Base-by-base conservation (phyloP, 257 asterid genomes). In the Haberlea rhodopensis region DNA sequence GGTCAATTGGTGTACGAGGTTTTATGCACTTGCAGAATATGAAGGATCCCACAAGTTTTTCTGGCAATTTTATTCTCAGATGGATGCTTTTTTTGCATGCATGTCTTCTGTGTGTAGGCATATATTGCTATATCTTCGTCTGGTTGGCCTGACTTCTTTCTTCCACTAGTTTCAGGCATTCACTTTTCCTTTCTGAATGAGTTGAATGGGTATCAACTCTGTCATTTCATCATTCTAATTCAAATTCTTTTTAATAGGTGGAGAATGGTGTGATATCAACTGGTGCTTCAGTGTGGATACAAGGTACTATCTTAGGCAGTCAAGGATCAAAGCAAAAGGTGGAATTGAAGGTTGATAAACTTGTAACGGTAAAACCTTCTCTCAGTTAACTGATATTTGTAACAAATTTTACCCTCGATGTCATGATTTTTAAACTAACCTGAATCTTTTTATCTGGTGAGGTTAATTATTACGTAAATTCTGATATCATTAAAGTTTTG, bases 321-420 rank as follows among this genome's bases (percentile, higher is more conserved):
- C 99, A 88, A 80, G 99, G 99, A 56, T 74, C 96, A 64, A 94
- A 94, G 83, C 96, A 94, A 68, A 94, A 87, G 72, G 76, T 90
- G 46, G 99, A 94, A 72, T 54, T 94, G 84, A 86, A 84, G 81
- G 96, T 90, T 69, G 92, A 81, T 61, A 94, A 90, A 71, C 94
- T 94, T 78, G 76, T 76, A 62, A 32, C 78, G 97, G 99, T 94
- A 88, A 80, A 28, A 15, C 66, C 55, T 63, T 60, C 29, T 60
- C 62, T 63, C 70, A 28, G 15, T 63, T 52, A 63, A 20, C 15
- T 40, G 20, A 20, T 22, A 28, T 57, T 70, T 37, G 25, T 55
- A 21, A 4, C 9, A 45, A 18, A 21, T 64, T 57, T 60, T 64
- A 31, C 40, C 21, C 56, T n/a, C 60, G 19, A 34, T 60, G 11